phyloP scores from a whole-genome alignment of 139 green algal genomes.

The Volvox reticuliferus region DNA sequence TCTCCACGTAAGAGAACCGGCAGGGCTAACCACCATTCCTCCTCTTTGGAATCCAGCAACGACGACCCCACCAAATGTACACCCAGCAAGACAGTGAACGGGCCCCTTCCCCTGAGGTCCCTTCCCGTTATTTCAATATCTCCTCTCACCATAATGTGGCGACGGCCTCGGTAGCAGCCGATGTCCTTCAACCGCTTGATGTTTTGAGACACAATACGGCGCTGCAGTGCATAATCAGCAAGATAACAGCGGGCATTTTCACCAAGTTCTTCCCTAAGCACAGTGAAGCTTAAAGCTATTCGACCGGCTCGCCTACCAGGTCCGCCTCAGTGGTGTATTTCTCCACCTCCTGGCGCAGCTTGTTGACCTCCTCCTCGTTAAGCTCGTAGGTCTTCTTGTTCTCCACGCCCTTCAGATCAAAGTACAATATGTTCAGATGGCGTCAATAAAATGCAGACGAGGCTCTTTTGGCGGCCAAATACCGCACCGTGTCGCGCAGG shows the following conservation, averaged over 20 bases:
- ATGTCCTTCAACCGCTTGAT: constrained; percentile 99
- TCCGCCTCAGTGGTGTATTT: constrained; percentile 94
- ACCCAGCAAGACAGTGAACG: too few relatives aligned
- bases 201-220: constrained; percentile 89
- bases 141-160: constrained; percentile 87
- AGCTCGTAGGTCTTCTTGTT: constrained; percentile 98
- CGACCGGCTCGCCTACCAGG: constrained; percentile 69
- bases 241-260: too few relatives aligned
- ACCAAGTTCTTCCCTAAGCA: too few relatives aligned
- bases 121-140: too few relatives aligned
- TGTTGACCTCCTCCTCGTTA: constrained; percentile 96
- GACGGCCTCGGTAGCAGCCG: constrained; percentile 93
- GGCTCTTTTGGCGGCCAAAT: constrained; percentile 1
- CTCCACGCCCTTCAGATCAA: constrained; percentile 81
- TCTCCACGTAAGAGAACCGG: too few relatives aligned
- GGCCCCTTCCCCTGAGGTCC: background rate
- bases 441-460: background rate
- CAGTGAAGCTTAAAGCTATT: background rate
- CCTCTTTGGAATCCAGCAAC: too few relatives aligned
- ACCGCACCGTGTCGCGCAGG: constrained; percentile 77
- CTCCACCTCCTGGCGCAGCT: constrained; percentile 91
- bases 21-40: too few relatives aligned
- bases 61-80: too few relatives aligned
- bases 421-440: background rate
- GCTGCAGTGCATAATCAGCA: constrained; percentile 48